Evolutionary conservation across 495 filamentous ascomycete genomes (phyloP), one percentile per base, ranked within the genome.

Genomic region (Aspergillus heteromorphus): DNA sequence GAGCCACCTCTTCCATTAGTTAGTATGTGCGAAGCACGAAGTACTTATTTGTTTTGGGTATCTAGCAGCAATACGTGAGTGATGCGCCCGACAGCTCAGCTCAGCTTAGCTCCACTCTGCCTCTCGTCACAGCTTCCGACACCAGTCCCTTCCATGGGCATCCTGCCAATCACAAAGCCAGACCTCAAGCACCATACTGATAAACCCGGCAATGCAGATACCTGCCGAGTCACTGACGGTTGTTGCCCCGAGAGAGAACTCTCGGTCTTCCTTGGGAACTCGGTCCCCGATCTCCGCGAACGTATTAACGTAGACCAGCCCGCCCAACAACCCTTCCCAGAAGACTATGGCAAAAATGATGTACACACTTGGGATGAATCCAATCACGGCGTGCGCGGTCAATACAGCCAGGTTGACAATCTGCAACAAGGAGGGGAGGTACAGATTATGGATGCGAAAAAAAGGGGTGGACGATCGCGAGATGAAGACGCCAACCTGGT

Each of bases 281-380:
- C 83, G 80, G 50, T 97, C 88, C 61, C 85, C 84, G 55, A 98
- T 93, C 67, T 92, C 87, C 0, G 92, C 90, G 70, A 96, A 98
- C 0, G 92, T 95, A 55, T 92, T 96, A 41, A 97, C 91, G 62
- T 98, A 98, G 0, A 97, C 93, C 8, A 86, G 70, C 0, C 93
- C 93, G 6, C 93, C 93, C 0, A 98, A 75, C 36, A 98, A 68
- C 0, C 93, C 93, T 65, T 96, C 92, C 92, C 93, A 97, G 64
- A 97, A 95, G n/a, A 96, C 73, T 42, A 97, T 73, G 6, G 79
- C 62, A 65, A 95, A 96, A 4, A 97, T 69, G 18, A 95, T 61
- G 61, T 87, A 97, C 9, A 97, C 85, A 51, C 71, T 88, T 0
- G 92, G 92, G 36, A 97, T 79, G 56, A 90, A 92, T 61, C 83